phyloP scores from a whole-genome alignment of 257 asterid species.

The Echium plantagineum region DNA sequence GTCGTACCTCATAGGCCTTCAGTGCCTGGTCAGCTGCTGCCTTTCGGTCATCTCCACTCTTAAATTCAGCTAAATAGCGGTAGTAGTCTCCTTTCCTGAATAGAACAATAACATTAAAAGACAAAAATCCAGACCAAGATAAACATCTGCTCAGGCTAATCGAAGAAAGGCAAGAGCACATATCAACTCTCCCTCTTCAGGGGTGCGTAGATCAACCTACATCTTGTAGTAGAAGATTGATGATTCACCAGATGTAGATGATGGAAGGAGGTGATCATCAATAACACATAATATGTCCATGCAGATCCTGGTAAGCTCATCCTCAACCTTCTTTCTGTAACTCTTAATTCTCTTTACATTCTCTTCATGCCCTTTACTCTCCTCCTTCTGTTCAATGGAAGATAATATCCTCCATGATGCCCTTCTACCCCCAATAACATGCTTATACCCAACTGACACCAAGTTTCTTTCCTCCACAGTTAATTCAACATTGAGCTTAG shows the following conservation, averaged over 20 bases:
- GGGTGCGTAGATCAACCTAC: constrained; percentile 25
- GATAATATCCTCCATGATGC: constrained; percentile 77
- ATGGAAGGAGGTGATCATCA: constrained; percentile 67
- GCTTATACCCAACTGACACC: constrained; percentile 70
- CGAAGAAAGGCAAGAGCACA: neutral
- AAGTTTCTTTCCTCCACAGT: constrained; percentile 69
- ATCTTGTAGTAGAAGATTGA: constrained; percentile 71
- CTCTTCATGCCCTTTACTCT: constrained; percentile 59
- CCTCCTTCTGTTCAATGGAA: constrained; percentile 67
- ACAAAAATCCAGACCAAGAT: neutral
- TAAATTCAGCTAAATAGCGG: constrained; percentile 53
- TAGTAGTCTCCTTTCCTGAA: constrained; percentile 57
- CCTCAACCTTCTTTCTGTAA: constrained; percentile 58
- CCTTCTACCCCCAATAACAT: constrained; percentile 70
- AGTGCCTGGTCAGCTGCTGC: constrained; percentile 49
- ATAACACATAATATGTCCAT: constrained; percentile 55
- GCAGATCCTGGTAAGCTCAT: constrained; percentile 69
- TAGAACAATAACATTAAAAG: neutral
- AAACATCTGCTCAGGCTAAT: neutral
- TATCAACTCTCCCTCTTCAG: neutral
- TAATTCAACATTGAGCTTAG: constrained; percentile 58
- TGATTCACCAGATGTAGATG: constrained; percentile 66
- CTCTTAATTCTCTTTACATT: constrained; percentile 56
- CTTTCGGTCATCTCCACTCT: constrained; percentile 41
- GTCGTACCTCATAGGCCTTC: constrained; percentile 45